Evolutionary conservation across 306 rosid genomes (phyloP), one percentile per base, ranked within the genome.

Genomic region (Trifolium dubium): DNA sequence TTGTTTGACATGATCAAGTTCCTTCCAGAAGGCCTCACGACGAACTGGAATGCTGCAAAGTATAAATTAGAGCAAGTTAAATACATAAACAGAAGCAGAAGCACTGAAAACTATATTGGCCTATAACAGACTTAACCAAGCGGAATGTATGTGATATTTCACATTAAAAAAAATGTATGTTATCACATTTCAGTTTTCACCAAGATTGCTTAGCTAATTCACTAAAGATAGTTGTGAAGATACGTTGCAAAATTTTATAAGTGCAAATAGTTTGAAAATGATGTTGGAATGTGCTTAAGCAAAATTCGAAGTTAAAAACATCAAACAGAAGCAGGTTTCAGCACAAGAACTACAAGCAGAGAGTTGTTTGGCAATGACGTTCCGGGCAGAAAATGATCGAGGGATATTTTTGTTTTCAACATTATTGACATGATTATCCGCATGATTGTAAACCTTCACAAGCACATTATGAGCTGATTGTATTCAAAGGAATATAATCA

Each of bases 1-100:
- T 37, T 87, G 79, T 89, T 94, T 94, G 77, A 79, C 85, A 63
- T 77, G 80, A 75, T 91, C 97, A 67, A 91, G 85, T 85, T 94
- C 98, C 88, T 91, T 94, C 82, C 86, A 77, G 71, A 91, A 82
- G 18, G 91, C 28, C 77, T 94, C 98, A 0, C 9, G 28, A 11
- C 98, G 95, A 17, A 81, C 89, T 0, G 97, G 98, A 76, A 94
- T 73, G 80, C 97, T 94, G 97, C 71, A 82, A 63, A 54, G 68
- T 23, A 71, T 17, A 51, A 18, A 75, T 10, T 18, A 60, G 73
- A 53, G 62, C 85, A 43, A 32, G 66, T 31, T 31, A 60, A 64
- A 73, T 14, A 28, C 10, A 34, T 14, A 28, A 12, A 34, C 3
- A 31, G 77, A 34, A 62, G 55, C 31, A 68, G 30, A 59, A 61